Evolutionary conservation across 2,329 filamentous ascomycete species (phyloP).

Genomic region (Clonostachys sp.): DNA sequence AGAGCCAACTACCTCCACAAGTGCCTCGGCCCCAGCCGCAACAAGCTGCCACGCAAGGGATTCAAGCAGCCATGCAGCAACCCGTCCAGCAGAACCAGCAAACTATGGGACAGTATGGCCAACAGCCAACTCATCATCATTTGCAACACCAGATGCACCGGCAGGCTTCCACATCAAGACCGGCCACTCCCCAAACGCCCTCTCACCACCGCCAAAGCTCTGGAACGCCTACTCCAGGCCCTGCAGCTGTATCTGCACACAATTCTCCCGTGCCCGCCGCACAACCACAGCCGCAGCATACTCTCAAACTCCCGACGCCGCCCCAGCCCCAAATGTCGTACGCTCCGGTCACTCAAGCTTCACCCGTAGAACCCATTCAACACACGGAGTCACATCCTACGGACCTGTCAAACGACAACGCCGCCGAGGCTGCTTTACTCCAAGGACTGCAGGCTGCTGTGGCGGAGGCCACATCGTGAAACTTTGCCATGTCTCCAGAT

Average conservation of each 20-base stretch:
- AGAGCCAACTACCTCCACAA: slow-evolving; percentile 20
- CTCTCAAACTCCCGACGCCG: background rate
- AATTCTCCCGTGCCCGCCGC: slow-evolving; percentile 38
- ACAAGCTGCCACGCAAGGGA: slow-evolving; percentile 1
- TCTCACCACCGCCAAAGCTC: slow-evolving; percentile 4
- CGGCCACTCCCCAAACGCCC: slow-evolving; percentile 1
- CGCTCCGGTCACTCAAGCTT: background rate
- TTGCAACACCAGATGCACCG: slow-evolving; percentile 3
- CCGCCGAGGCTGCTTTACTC: slow-evolving; percentile 4
- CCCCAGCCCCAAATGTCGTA: background rate
- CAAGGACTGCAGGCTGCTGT: slow-evolving; percentile 5
- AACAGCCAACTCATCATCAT: background rate
- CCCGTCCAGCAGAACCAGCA: background rate
- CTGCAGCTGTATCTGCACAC: too few relatives aligned
- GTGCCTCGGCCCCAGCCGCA: slow-evolving; percentile 9
- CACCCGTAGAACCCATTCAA: background rate
- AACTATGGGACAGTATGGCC: background rate
- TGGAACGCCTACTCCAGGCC: background rate
- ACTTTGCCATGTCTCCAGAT: too few relatives aligned
- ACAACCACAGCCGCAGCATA: slow-evolving; percentile 1
- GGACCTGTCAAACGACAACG: background rate
- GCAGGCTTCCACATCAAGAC: background rate
- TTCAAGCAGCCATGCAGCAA: background rate
- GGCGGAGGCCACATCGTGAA: slow-evolving; percentile 1
- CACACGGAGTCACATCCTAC: background rate